Conservation (phyloP, 163 green algal genomes). For the Coccomyxa subellipsoidea region DNA sequence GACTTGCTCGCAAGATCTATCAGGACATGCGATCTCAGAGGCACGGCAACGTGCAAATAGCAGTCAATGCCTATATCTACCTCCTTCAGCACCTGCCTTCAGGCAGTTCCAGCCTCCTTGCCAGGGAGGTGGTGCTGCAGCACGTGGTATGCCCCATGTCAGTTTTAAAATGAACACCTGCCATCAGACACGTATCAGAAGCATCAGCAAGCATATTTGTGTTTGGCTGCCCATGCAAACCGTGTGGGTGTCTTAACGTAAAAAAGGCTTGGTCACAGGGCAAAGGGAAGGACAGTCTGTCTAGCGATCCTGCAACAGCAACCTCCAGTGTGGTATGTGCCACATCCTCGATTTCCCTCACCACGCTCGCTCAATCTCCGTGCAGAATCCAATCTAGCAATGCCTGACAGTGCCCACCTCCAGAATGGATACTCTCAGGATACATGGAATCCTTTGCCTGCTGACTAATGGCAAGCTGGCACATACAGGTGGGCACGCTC, state of each 20-base stretch:
- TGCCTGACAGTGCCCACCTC: not conserved
- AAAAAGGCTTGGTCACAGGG: not conserved
- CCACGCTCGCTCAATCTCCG: not conserved
- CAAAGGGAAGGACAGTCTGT: not conserved
- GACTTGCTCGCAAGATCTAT: slow-evolving; percentile 42
- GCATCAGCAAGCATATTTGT: not conserved
- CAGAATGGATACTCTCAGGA: not conserved
- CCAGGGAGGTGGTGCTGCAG: not conserved
- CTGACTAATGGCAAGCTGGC: not conserved
- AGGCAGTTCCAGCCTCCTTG: not conserved
- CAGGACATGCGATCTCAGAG: slow-evolving; percentile 34
- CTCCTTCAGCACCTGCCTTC: slow-evolving; percentile 31
- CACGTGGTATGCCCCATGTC: not conserved
- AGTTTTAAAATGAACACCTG: too few species aligned
- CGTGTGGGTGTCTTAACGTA: not conserved
- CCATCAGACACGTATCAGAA: too few species aligned
- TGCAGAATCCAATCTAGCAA: too few species aligned
- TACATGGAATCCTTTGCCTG: not conserved
- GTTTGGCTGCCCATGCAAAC: not conserved
- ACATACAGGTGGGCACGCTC: not conserved
- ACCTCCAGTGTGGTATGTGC: not conserved
- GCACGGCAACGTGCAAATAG: slow-evolving; percentile 50
- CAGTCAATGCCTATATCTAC: slow-evolving; percentile 46
- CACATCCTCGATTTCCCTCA: not conserved
- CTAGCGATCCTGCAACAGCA: not conserved